Base-by-base conservation (phyloP, 768 basidiomycete genomes). In the Kwoniella sp. region DNA sequence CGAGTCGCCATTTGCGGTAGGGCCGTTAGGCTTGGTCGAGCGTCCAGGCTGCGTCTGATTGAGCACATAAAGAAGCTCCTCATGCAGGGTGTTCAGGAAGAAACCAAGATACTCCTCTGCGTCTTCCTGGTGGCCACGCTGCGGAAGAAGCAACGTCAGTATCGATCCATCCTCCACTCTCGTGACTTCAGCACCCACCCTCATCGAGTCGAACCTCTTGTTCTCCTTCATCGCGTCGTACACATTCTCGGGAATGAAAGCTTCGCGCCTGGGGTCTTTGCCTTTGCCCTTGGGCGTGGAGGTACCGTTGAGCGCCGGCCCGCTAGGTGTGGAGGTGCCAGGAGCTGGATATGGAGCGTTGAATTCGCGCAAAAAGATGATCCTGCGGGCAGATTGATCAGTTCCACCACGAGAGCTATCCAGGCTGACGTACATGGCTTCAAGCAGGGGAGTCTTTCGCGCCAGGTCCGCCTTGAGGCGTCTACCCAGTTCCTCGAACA, bases 51-150 rank as follows among this genome's bases (percentile, higher is more conserved):
- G 57, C 9, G 53, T 62, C 3, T 83, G 78, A 5, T 82, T 77
- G 6, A 82, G 73, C n/a, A 93, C 75, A 3, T 79, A 78, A 3
- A 88, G 75, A 10, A 96, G 70, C 76, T 98, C 93, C 70, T 99
- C 93, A 72, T 93, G 89, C 5, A 99, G 77, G 0, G 90, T 88
- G 63, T 96, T 90, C 22, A 96, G 79, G 76, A 89, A 93, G 76
- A 95, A 96, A 3, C 93, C 93, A n/a, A 98, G 78, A 73, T 95
- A 98, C 74, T 99, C 93, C 73, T 99, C 92, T 9, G 92, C 93
- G 53, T 99, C 93, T 72, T 99, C 93, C 76, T 99, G 93, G 53
- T 90, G 88, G 0, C 91, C 91, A 31, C 88, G 83, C 82, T 89
- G 5, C 26, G 26, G 26, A 40, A 57, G 19, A 22, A 5, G 19